Base-by-base conservation (phyloP, 345 rosid genomes). In the Atalantia buxifolia region DNA sequence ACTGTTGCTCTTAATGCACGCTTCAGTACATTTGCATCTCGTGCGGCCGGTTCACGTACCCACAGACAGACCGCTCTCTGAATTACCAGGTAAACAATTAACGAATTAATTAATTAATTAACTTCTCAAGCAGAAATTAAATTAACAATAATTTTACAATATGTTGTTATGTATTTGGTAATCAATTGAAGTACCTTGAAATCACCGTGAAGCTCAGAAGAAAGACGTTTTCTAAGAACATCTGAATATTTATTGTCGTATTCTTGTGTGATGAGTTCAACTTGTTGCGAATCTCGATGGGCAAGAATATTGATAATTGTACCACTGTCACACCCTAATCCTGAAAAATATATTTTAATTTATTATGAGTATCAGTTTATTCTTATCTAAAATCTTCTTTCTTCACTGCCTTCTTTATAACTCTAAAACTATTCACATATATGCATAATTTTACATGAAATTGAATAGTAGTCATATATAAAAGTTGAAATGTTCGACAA, bases 31-130 rank as follows among this genome's bases (percentile, higher is more conserved):
- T 69, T 66, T 24, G 87, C 87, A 66, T 90, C 91, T 48, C 94
- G 64, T 53, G 83, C 86, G 24, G 79, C 72, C 28, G 92, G 88
- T 65, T 83, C 89, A 66, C 79, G 86, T 91, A 92, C 81, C 96
- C 94, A 90, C 0, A 92, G 67, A 61, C 85, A 65, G 40, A 90
- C 76, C 0, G 93, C 91, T 88, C 81, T 92, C 93, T 91, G 81
- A 71, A 70, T 65, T 35, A 2, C 24, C 19, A 5, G 57, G 10
- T 35, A 70, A 33, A 24, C 50, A 45, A 0, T 45, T 38, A 38
- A 38, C 30, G 30, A 28, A 28, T 38, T 35, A 35, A 5, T 35
- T 3, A 12, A 40, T 9, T 45, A 45, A 45, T 45, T 45, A 13
- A 45, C 50, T 45, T 45, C 13, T 45, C 50, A 45, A 45, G 18